phyloP scores from a whole-genome alignment of 2,329 filamentous ascomycete species.

The Cryphonectria japonica region DNA sequence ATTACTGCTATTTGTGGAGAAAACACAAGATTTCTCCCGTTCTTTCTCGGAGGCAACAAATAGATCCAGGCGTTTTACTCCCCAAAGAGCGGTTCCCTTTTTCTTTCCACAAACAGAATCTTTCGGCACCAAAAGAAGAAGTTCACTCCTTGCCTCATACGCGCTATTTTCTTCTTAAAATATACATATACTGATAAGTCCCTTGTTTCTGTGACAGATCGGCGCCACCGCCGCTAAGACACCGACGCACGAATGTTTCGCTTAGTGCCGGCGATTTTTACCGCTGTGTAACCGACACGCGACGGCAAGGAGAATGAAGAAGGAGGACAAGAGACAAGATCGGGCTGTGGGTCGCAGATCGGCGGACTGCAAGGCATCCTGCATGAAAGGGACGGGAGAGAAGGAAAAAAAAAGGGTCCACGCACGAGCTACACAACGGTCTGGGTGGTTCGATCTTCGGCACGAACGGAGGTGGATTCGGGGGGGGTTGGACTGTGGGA shows the following conservation, averaged over 20 bases:
- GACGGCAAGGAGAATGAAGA: too few species aligned
- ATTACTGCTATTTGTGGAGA: background rate
- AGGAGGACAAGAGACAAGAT: background rate
- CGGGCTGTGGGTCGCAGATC: conserved; percentile 4
- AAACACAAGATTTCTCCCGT: conserved; percentile 12
- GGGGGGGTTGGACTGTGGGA: background rate
- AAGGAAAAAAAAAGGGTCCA: background rate
- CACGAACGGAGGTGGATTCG: background rate
- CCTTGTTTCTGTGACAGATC: conserved; percentile 33
- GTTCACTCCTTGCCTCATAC: conserved; percentile 18
- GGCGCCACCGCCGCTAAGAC: conserved; percentile 28
- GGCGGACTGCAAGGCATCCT: conserved; percentile 10
- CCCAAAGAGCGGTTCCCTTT: background rate
- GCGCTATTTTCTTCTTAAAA: background rate
- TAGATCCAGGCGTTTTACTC: conserved; percentile 29
- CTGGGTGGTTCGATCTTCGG: conserved; percentile 2
- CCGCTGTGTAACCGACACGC: background rate
- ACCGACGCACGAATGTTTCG: background rate
- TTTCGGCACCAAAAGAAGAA: conserved; percentile 28
- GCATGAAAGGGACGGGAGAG: background rate
- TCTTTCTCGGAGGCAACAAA: conserved; percentile 26
- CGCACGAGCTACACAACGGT: conserved; percentile 1
- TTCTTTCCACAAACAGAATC: background rate
- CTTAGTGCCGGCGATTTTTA: background rate
- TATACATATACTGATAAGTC: conserved; percentile 28